Base-by-base conservation (phyloP, 192 early-diverging fungal species). In the Thamnidium elegans region DNA sequence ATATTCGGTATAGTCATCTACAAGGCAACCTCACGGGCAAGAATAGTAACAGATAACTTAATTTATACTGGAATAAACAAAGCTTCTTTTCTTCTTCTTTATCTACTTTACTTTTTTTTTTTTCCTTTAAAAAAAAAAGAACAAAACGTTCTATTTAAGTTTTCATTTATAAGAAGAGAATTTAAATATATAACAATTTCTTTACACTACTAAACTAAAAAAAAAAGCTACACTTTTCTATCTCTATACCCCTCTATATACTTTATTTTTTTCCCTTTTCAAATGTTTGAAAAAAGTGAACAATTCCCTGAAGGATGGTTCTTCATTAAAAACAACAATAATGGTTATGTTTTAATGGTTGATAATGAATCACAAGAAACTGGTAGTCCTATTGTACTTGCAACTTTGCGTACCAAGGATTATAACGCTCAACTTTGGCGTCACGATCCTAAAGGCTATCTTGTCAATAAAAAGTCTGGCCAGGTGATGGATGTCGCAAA, bases 281-380 rank as follows among this genome's bases (percentile, higher is more conserved):
- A 52, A 52, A 63, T 63, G 61, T 63, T 51, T 63, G 46, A 48
- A 17, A 59, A 59, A 17, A 63, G 61, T 32, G 58, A 42, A 45
- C 62, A 66, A 20, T 72, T 72, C 51, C 71, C 71, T 58, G 60
- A 72, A 58, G 71, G 66, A 26, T 72, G 71, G 71, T 72, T 72
- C 43, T 72, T 62, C 60, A 67, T 72, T 58, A 72, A 72, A 26
- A 72, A 67, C 32, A 61, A 11, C 23, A 61, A 46, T 26, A 66
- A 66, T 47, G 71, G 65, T 15, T 63, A 58, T 50, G 71, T 72
- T 13, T 51, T 72, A 20, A 58, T 55, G 44, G 34, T 55, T 20
- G 65, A 66, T 23, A 63, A 67, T 32, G 59, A 26, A n/a, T 62
- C 71, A 10, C 50, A 59, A 23, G 52, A 61, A 55, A 30, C 58